Evolutionary conservation across 768 basidiomycete genomes (phyloP), one percentile per base, ranked within the genome.

Genomic region (Lactifluus echinatus): DNA sequence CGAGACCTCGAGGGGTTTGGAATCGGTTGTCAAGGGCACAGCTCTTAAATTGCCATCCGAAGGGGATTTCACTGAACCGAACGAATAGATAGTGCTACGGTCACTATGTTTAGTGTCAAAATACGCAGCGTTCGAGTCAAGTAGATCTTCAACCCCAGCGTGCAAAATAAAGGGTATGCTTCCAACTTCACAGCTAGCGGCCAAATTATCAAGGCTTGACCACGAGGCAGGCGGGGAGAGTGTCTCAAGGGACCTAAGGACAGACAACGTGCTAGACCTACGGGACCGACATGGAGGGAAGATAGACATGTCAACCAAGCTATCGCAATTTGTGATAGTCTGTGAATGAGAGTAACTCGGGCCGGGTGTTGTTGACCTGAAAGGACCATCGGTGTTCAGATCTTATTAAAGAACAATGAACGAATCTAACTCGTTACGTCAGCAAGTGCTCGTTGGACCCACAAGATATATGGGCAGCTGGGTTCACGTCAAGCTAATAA

Each of bases 361-460:
- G 15, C 26, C 36, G 36, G 6, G 42, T n/a, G n/a, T n/a, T n/a
- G n/a, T n/a, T n/a, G n/a, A 19, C 42, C 7, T 5, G 33, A 56
- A n/a, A 23, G 15, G 8, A 45, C 15, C n/a, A 59, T 62, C 60
- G 57, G 49, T 55, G 17, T 42, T 57, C 60, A 57, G 60, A 62
- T 62, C 60, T 62, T 10, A 37, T n/a, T 34, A 62, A 58, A 62
- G 44, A 44, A 62, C 57, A 62, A 62, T 53, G 56, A 17, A n/a
- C 14, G 17, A 11, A 17, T 26, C 21, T 23, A 24, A 26, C 34
- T 6, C 1, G n/a, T 55, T 55, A 55, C 40, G 19, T 55, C 48
- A 55, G 55, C 31, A 1, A 26, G 2, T 36, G 17, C 24, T 33
- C 11, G 40, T 33, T 53, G 53, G 53, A 48, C 49, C 33, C 31